Evolutionary conservation across 1,284 basidiomycete species (phyloP).

Genomic region (Fomitopsis betulina): DNA sequence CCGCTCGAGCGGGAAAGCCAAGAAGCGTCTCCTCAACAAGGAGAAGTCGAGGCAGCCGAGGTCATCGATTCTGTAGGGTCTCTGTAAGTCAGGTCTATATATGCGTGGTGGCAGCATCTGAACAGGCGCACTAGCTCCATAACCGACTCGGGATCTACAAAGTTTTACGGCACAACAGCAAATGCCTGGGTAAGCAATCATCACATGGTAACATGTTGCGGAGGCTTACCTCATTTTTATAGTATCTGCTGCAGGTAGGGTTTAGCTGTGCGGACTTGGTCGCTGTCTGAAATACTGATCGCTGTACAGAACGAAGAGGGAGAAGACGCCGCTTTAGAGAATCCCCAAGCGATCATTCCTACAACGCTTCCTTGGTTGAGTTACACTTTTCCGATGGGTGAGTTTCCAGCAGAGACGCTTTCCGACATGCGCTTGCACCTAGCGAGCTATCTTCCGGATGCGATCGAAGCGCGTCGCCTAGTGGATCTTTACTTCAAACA

Average conservation of each 20-base stretch:
- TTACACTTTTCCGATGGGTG: conserved; percentile 54
- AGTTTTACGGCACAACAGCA: conserved; percentile 61
- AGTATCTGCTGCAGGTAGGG: conserved; percentile 36
- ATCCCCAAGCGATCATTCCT: conserved; percentile 38
- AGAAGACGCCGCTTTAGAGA: conserved; percentile 47
- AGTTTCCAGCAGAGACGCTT: conserved; percentile 36
- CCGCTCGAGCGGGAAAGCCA: conserved; percentile 47
- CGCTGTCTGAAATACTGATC: background rate
- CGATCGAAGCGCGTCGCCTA: conserved; percentile 37
- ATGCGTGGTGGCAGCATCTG: conserved; percentile 5
- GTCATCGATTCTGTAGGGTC: conserved; percentile 62
- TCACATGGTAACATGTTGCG: conserved; percentile 4
- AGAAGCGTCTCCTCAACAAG: conserved; percentile 26
- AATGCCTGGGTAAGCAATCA: conserved; percentile 56
- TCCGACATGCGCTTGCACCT: conserved; percentile 40
- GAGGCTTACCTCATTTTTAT: conserved; percentile 9
- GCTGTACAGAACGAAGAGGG: conserved; percentile 48
- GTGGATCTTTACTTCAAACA: conserved; percentile 55
- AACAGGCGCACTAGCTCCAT: conserved; percentile 40
- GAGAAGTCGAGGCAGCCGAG: conserved; percentile 38
- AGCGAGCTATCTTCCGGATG: conserved; percentile 41
- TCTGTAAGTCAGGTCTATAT: conserved; percentile 38
- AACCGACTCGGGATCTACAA: conserved; percentile 53
- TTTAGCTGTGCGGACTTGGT: conserved; percentile 7
- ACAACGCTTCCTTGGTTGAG: conserved; percentile 53